These are phyloP conservation scores for Zizania palustris DNA, from an alignment of 202 grass and related monocot species.

Conservation along the genomic window DNA sequence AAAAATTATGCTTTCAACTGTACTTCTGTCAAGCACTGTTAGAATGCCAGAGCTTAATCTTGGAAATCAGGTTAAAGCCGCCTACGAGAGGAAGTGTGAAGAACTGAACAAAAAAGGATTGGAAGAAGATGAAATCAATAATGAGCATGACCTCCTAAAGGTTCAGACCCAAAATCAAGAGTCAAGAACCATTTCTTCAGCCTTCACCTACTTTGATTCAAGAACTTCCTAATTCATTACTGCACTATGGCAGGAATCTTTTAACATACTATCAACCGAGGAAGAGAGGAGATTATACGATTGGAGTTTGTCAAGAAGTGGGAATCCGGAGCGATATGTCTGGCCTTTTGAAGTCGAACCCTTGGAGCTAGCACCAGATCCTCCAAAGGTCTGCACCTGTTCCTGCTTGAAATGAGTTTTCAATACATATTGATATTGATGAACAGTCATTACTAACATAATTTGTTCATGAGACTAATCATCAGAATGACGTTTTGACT, in stretches of 20 bases:
- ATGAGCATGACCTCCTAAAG: conserved; percentile 75
- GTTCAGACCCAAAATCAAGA: conserved; percentile 42
- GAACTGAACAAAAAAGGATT: conserved; percentile 75
- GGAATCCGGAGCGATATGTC: conserved; percentile 79
- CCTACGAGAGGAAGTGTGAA: conserved; percentile 71
- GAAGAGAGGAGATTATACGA: conserved; percentile 93
- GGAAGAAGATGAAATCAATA: conserved; percentile 69
- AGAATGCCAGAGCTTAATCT: conserved; percentile 11
- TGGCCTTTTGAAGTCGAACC: conserved; percentile 87
- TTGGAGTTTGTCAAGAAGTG: conserved; percentile 89
- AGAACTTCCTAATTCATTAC: conserved; percentile 22
- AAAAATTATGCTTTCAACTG: not conserved
- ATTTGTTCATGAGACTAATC: not conserved
- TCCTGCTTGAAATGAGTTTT: not conserved
- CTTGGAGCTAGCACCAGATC: conserved; percentile 47
- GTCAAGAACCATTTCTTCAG: not conserved
- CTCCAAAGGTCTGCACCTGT: conserved; percentile 59
- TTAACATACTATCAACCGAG: conserved; percentile 72
- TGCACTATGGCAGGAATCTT: conserved; percentile 64
- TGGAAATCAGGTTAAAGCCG: conserved; percentile 57
- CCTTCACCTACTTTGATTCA: not conserved
- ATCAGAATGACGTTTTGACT: conserved; percentile 6
- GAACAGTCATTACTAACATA: not conserved
- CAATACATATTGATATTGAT: not conserved
- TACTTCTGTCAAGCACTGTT: not conserved